These are phyloP conservation scores for Balakata baccata DNA, from an alignment of 345 rosid genomes.

Conservation along the genomic window DNA sequence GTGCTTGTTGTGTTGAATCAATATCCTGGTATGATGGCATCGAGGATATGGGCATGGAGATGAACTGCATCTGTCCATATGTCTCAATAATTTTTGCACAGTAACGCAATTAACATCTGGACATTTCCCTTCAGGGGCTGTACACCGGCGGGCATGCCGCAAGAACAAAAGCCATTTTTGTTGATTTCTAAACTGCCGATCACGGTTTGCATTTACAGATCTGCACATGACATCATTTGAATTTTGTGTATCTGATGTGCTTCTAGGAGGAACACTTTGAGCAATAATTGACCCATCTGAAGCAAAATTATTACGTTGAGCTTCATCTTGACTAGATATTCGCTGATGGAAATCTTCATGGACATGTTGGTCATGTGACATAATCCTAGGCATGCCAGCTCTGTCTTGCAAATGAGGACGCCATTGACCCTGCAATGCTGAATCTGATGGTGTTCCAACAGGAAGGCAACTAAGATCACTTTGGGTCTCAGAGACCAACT, in stretches of 20 bases:
- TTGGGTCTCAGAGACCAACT: conserved; percentile 49
- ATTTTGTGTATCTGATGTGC: conserved; percentile 44
- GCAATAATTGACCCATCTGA: conserved; percentile 53
- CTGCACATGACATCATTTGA: conserved; percentile 41
- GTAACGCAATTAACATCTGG: conserved; percentile 53
- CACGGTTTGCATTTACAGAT: conserved; percentile 52
- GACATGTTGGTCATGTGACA: conserved; percentile 58
- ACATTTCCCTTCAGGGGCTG: conserved; percentile 83
- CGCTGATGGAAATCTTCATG: conserved; percentile 76
- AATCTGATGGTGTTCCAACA: conserved; percentile 49
- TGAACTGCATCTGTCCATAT: conserved; percentile 65
- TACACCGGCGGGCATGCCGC: conserved; percentile 79
- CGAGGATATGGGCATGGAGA: conserved; percentile 67
- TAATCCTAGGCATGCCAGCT: conserved; percentile 42
- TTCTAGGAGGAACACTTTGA: conserved; percentile 46
- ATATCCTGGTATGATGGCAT: conserved; percentile 62
- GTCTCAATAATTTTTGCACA: conserved; percentile 64
- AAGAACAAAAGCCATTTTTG: conserved; percentile 84
- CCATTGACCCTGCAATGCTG: conserved; percentile 59
- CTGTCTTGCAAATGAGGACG: conserved; percentile 54
- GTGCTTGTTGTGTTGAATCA: conserved; percentile 59
- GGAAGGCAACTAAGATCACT: conserved; percentile 44
- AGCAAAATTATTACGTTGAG: conserved; percentile 62
- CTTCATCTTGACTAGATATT: conserved; percentile 67
- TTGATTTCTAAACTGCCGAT: conserved; percentile 62